Evolutionary conservation across 2,329 filamentous ascomycete genomes (phyloP).

Genomic region (Cladophialophora immunda): DNA sequence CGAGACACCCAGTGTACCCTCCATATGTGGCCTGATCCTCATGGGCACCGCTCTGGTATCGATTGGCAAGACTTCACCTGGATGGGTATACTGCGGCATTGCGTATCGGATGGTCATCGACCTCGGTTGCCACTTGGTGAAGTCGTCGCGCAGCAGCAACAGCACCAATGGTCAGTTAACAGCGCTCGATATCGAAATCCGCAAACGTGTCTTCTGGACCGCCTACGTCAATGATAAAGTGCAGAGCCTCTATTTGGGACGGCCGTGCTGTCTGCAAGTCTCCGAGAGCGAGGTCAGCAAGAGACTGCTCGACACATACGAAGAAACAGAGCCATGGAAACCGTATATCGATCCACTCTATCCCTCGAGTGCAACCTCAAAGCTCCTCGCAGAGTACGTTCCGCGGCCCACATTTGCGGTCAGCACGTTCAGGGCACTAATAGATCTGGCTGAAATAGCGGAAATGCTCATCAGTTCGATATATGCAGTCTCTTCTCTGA

Average conservation of each 20-base stretch:
- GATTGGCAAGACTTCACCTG: conserved; percentile 48
- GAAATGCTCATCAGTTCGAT: background rate
- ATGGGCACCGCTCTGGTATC: conserved; percentile 47
- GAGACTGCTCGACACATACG: conserved; percentile 44
- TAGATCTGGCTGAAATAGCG: background rate
- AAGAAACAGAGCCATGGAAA: conserved; percentile 45
- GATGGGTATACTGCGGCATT: conserved; percentile 49
- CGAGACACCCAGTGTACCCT: conserved; percentile 50
- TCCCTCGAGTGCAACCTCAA: background rate
- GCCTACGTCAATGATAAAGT: conserved; percentile 43
- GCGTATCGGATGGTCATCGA: conserved; percentile 54
- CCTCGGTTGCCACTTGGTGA: conserved; percentile 48
- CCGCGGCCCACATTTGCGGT: background rate
- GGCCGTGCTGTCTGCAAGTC: conserved; percentile 39
- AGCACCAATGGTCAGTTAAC: background rate
- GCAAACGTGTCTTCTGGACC: conserved; percentile 47
- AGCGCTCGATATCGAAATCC: conserved; percentile 45
- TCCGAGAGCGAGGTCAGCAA: conserved; percentile 37
- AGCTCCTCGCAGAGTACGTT: background rate
- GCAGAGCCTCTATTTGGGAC: conserved; percentile 36
- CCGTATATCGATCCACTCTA: conserved; percentile 34
- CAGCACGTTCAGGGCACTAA: background rate
- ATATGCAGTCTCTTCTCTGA: background rate
- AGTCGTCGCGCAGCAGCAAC: background rate
- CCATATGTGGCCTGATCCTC: conserved; percentile 48